A percentile compares a stretch with the other conserved stretches of the same genome.
Conservation (phyloP, 1,139 yeast species). For the Tardiomyces depauwii region DNA sequence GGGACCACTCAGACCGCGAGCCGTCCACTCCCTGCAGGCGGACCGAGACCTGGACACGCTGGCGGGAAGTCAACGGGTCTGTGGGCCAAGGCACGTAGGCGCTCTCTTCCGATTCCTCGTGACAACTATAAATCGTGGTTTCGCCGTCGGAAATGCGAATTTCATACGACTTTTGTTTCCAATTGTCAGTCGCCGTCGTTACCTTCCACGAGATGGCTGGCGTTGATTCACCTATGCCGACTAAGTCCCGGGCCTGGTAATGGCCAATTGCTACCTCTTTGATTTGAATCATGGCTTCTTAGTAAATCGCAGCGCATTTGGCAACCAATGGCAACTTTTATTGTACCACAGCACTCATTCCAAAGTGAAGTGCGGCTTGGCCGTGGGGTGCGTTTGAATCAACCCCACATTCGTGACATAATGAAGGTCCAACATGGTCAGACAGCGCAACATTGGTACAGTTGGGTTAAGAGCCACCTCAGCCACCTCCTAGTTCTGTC, state of each 20-base stretch:
- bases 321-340: no score
- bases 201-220: slow-evolving; percentile 8
- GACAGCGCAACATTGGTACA: no score
- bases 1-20: not conserved
- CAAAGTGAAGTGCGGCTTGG: no score
- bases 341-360: no score
- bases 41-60: not conserved
- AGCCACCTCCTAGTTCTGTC: no score
- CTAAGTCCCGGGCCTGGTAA: slow-evolving; percentile 3
- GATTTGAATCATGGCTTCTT: not conserved
- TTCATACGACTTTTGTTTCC: slow-evolving; percentile 5
- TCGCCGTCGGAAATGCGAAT: not conserved
- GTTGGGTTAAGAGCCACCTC: no score
- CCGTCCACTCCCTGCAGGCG: not conserved
- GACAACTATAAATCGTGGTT: not conserved
- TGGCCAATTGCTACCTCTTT: not conserved
- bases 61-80: not conserved
- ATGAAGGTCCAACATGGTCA: no score
- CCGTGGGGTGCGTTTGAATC: no score
- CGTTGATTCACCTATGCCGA: slow-evolving; percentile 4
- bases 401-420: no score
- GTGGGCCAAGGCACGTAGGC: not conserved
- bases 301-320: no score
- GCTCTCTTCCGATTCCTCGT: not conserved
- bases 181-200: slow-evolving; percentile 1